Percentiles rank a stretch among this genome's conserved stretches.
phyloP scores from a whole-genome alignment of 345 rosid genomes.

The Citrus cavaleriei region DNA sequence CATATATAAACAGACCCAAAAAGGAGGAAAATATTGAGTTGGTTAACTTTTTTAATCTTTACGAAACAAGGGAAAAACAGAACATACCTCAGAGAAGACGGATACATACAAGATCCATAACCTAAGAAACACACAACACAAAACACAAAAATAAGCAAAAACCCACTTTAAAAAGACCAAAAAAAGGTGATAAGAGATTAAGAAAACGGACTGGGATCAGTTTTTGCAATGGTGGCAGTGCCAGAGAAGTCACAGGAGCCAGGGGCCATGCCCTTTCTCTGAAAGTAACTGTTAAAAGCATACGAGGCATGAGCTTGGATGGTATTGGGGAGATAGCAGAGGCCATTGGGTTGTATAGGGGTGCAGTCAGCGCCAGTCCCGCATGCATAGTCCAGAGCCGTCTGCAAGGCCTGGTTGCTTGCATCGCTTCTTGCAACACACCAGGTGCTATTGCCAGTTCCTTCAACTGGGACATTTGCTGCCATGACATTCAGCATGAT shows the following conservation, averaged over 20 bases:
- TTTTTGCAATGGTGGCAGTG: constrained; percentile 64
- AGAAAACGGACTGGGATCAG: constrained; percentile 61
- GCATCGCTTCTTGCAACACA: constrained; percentile 82
- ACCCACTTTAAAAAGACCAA: background rate
- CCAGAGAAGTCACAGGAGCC: constrained; percentile 82
- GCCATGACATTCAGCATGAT: background rate
- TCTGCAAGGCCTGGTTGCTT: constrained; percentile 50
- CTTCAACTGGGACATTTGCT: background rate
- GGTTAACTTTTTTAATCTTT: background rate
- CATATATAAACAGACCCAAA: background rate
- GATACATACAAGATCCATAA: constrained; percentile 82
- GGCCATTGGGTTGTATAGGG: constrained; percentile 47
- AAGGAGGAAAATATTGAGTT: background rate
- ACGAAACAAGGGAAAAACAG: background rate
- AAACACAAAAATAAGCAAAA: background rate
- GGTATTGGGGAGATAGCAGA: constrained; percentile 68
- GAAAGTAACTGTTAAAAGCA: constrained; percentile 77
- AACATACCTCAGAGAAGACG: constrained; percentile 57
- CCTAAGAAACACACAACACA: constrained; percentile 32
- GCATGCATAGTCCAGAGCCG: constrained; percentile 69
- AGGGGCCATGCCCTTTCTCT: constrained; percentile 59
- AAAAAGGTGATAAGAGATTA: background rate
- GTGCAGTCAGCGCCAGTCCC: constrained; percentile 68
- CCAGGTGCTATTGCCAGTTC: constrained; percentile 33
- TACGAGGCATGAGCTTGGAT: constrained; percentile 74